phyloP scores from a whole-genome alignment of 495 filamentous ascomycete species.

The Hypomontagnella submonticulosa region DNA sequence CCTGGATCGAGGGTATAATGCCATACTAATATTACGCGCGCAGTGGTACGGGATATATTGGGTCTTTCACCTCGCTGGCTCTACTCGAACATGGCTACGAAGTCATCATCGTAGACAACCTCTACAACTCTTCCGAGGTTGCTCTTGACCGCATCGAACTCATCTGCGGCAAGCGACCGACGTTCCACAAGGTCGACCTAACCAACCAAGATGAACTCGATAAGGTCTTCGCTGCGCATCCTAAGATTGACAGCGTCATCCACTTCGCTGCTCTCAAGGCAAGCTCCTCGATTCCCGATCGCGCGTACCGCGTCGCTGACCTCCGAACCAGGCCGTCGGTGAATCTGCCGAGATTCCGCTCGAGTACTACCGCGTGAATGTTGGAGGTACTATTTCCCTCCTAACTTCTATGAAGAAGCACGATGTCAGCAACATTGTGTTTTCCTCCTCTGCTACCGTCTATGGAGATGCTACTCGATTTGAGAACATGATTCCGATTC shows the following conservation, averaged over 20 bases:
- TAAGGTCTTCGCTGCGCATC: conserved; percentile 87
- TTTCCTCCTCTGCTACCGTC: conserved; percentile 87
- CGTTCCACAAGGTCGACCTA: conserved; percentile 87
- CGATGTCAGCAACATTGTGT: conserved; percentile 96
- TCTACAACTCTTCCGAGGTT: conserved; percentile 94
- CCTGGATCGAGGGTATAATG: background rate
- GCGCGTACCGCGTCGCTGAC: conserved; percentile 13
- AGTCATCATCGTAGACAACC: conserved; percentile 93
- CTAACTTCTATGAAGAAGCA: conserved; percentile 87
- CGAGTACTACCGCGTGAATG: conserved; percentile 98
- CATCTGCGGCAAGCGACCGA: conserved; percentile 87
- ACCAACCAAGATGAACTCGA: conserved; percentile 85
- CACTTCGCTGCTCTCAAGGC: conserved; percentile 99
- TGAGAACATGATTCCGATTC: conserved; percentile 98
- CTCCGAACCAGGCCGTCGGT: conserved; percentile 78
- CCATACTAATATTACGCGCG: conserved; percentile 24
- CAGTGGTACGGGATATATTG: conserved; percentile 98
- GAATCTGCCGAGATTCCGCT: conserved; percentile 95
- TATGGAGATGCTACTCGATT: conserved; percentile 98
- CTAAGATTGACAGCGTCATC: conserved; percentile 95
- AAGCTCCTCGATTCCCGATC: conserved; percentile 43
- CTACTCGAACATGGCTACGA: conserved; percentile 95
- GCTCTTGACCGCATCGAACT: conserved; percentile 92
- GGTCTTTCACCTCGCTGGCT: conserved; percentile 93
- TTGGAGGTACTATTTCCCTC: conserved; percentile 90